Evolutionary conservation across 2,329 filamentous ascomycete genomes (phyloP).

Genomic region (Aureobasidium lini): DNA sequence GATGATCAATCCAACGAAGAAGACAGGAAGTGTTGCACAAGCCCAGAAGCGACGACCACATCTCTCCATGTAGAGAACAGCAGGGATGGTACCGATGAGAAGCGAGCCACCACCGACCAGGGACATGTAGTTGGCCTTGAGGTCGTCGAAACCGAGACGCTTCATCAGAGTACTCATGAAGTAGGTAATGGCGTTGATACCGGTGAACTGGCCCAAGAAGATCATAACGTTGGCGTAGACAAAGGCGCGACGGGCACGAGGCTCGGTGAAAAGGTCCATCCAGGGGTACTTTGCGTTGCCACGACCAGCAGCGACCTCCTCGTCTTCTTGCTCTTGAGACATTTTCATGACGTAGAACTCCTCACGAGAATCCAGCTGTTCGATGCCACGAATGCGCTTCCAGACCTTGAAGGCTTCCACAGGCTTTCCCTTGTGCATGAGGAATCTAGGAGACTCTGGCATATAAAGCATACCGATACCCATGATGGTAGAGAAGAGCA

Average conservation of each 20-base stretch:
- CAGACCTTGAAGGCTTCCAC: conserved; percentile 60
- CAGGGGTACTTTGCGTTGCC: conserved; percentile 55
- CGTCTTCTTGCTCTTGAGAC: conserved; percentile 47
- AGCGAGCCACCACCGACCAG: conserved; percentile 62
- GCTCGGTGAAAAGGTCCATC: conserved; percentile 67
- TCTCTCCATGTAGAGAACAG: conserved; percentile 57
- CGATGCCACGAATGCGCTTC: conserved; percentile 62
- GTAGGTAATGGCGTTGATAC: conserved; percentile 64
- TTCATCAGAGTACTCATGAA: conserved; percentile 63
- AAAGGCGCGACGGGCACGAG: conserved; percentile 57
- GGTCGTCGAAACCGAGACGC: conserved; percentile 58
- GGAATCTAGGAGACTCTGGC: conserved; percentile 60
- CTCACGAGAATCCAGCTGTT: conserved; percentile 50
- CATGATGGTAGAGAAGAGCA: conserved; percentile 18
- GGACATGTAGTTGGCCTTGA: conserved; percentile 64
- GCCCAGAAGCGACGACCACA: conserved; percentile 70
- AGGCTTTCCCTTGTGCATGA: conserved; percentile 58
- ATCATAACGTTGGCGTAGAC: conserved; percentile 65
- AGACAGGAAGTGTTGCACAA: conserved; percentile 62
- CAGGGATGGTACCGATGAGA: conserved; percentile 40
- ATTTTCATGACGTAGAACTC: conserved; percentile 70
- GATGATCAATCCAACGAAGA: conserved; percentile 61
- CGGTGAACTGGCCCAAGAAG: conserved; percentile 59
- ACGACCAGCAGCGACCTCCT: conserved; percentile 43
- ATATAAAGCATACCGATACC: conserved; percentile 61